Base-by-base conservation (phyloP, 2,329 filamentous ascomycete species). In the Microdochium nivale region DNA sequence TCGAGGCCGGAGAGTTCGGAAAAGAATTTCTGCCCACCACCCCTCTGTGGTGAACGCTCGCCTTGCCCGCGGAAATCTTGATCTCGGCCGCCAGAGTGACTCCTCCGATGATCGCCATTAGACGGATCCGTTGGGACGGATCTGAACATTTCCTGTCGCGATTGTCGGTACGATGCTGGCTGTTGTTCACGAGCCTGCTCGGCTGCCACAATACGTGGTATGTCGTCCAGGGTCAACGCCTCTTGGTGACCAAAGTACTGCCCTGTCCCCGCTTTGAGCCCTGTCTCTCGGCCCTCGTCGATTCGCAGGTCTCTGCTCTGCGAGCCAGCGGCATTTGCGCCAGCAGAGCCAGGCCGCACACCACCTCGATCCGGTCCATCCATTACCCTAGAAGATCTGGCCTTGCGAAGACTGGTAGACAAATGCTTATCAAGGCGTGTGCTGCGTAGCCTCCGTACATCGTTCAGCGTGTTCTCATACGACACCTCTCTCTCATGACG, bases 401-500 rank as follows among this genome's bases (percentile, higher is more conserved):
- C 89, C 62, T 91, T 94, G 65, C 88, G 88, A 66, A 92, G 90
- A 49, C 90, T 96, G 23, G 90, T 95, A 33, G 92, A 97, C 44
- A 99, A 73, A 62, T 95, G 90, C 64, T 95, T 92, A 63, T 99
- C 92, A 64, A 97, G 86, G 27, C 94, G 85, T 23, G 92, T 97
- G 55, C 94, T 97, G 58, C 92, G 84, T 53, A 99, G 72, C 55
- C 94, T 82, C 61, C 90, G 86, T 65, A 99, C 94, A 69, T 99
- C 94, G 58, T 94, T 95, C 59, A 99, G 84, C 47, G 92, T 96
- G 70, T 91, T 95, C 72, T 97, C 92, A 65, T 97, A 94, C 25
- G 88, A 90, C 49, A 87, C 89, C 61, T 84, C 80, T 58, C 83
- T 79, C 54, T 79, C 78, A 54, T 82, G 78, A 30, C 73, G 74